Evolutionary conservation across 352 stramenopile species (phyloP), one percentile per base, ranked within the genome.

Genomic region (Pythium rhizo-oryzae): DNA sequence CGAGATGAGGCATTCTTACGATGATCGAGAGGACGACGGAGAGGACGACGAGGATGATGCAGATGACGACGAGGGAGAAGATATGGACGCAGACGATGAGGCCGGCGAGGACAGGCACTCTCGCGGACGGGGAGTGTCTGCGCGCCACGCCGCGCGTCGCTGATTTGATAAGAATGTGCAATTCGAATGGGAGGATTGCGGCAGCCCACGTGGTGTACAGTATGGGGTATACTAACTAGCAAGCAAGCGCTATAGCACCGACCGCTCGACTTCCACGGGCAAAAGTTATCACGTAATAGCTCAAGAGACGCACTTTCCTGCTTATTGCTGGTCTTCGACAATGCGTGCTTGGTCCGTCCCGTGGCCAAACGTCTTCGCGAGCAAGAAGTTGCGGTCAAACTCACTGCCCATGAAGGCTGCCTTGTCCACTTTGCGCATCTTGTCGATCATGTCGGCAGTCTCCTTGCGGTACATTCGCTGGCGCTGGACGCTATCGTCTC

Each of bases 381-480:
- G 55, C 33, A 96, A 89, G 62, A 94, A 86, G 54, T 91, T 82
- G 55, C 88, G 90, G 68, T 96, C 88, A 57, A 96, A 96, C 44
- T 92, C 85, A 58, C 72, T 96, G 30, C 84, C 86, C 44, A 89
- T 57, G 52, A 96, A 96, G 43, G 93, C 82, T 19, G 86, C 86
- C 64, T 96, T 96, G 73, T 96, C 86, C 16, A 96, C 88, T 59
- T 96, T 94, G 51, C 88, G 76, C 28, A 86, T 86, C 12, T 82
- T 80, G 65, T 91, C 87, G 71, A 96, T 92, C 68, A 96, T 74
- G 37, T 93, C 84, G n/a, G 84, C 79, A 2, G 83, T 90, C 35
- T 94, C 86, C 21, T 91, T 78, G 11, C 88, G 85, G 59, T 90
- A 84, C 8, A 77, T 68, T n/a, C 80, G 77, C 67, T 94, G 88